Conservation (phyloP, 2,329 filamentous ascomycete genomes). For the Lizonia empirigonia region DNA sequence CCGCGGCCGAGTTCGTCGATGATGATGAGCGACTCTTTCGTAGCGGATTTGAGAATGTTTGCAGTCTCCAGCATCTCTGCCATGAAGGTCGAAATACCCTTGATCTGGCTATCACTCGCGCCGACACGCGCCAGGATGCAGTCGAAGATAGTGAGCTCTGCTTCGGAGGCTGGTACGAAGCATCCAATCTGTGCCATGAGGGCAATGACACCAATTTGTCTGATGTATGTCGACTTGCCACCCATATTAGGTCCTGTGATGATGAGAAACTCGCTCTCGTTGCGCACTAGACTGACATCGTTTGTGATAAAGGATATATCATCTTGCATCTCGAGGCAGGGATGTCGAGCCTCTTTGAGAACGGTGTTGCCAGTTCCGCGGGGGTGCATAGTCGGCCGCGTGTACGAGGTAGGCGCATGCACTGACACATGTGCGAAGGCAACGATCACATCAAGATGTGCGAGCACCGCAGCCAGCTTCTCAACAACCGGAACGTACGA, state of each 20-base stretch:
- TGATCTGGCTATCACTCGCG: slow-evolving; percentile 93
- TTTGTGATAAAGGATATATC: slow-evolving; percentile 99
- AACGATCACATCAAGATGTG: slow-evolving; percentile 93
- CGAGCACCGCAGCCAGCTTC: slow-evolving; percentile 82
- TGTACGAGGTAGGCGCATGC: slow-evolving; percentile 89
- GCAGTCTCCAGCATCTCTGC: slow-evolving; percentile 99
- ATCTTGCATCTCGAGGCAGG: slow-evolving; percentile 98
- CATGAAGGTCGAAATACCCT: slow-evolving; percentile 99
- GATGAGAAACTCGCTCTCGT: slow-evolving; percentile 86
- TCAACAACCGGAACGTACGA: slow-evolving; percentile 95
- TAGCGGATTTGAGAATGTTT: slow-evolving; percentile 97
- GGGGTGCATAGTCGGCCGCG: slow-evolving; percentile 86
- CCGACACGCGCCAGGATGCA: slow-evolving; percentile 95
- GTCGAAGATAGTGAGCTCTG: slow-evolving; percentile 94
- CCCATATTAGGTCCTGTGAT: slow-evolving; percentile 99
- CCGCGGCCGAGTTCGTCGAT: slow-evolving; percentile 97
- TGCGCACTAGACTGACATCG: slow-evolving; percentile 80
- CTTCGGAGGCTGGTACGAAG: slow-evolving; percentile 89
- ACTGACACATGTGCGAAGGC: slow-evolving; percentile 92
- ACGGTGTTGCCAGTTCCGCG: slow-evolving; percentile 87
- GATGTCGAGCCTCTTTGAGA: slow-evolving; percentile 91
- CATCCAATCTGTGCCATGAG: slow-evolving; percentile 97
- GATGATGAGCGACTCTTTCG: slow-evolving; percentile 93
- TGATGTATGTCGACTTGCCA: slow-evolving; percentile 97
- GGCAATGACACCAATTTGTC: slow-evolving; percentile 94